Evolutionary conservation across 2,329 filamentous ascomycete species (phyloP).

Genomic region (Calonectria leucothoes): DNA sequence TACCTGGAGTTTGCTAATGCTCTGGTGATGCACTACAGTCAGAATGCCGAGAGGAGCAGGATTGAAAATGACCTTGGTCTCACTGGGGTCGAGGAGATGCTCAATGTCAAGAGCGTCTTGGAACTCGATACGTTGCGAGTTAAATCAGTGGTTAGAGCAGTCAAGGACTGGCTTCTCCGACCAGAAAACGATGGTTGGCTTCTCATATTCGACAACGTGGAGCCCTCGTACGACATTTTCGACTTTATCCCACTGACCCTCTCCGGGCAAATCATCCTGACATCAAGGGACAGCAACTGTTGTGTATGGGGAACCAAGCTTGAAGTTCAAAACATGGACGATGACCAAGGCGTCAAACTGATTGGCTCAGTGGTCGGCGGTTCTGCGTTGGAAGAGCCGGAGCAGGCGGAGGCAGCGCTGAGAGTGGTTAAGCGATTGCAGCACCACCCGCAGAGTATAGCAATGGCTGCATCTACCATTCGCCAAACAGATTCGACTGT

Average conservation of each 20-base stretch:
- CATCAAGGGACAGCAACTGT: constrained; percentile 19
- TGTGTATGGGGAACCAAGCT: constrained; percentile 22
- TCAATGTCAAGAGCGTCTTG: constrained; percentile 21
- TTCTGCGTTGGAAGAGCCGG: neutral
- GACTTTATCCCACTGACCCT: constrained; percentile 23
- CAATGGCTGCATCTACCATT: constrained; percentile 20
- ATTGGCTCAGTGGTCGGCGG: constrained; percentile 14
- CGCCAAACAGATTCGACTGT: constrained; percentile 11
- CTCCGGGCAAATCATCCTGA: constrained; percentile 22
- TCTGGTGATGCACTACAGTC: constrained; percentile 11
- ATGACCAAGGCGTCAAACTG: constrained; percentile 2
- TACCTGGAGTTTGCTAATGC: constrained; percentile 21
- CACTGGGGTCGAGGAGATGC: constrained; percentile 20
- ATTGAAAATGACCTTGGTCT: constrained; percentile 21
- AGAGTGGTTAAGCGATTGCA: constrained; percentile 10
- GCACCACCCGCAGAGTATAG: constrained; percentile 21
- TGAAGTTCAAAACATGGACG: constrained; percentile 9
- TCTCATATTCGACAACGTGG: constrained; percentile 23
- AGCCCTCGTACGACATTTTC: constrained; percentile 24
- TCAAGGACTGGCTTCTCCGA: constrained; percentile 24
- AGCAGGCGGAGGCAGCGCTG: constrained; percentile 19
- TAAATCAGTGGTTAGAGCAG: constrained; percentile 19
- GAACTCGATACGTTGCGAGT: constrained; percentile 21
- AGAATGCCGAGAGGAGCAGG: constrained; percentile 10
- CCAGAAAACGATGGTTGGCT: constrained; percentile 22